Evolutionary conservation across 176 grass and related monocot species (phyloP).

Genomic region (Raddia distichophylla): DNA sequence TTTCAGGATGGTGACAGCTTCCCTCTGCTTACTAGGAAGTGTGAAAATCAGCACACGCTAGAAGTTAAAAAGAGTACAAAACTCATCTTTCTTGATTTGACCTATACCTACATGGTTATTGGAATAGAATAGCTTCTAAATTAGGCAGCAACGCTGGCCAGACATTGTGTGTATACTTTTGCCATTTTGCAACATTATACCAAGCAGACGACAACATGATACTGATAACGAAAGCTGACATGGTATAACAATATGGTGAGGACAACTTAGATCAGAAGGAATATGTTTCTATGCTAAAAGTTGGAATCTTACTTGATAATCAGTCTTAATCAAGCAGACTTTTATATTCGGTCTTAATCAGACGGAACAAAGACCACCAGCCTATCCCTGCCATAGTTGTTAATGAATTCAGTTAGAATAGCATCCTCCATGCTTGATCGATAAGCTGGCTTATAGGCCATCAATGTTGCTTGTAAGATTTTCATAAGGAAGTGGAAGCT

Average conservation of each 20-base stretch:
- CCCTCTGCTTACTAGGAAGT: neutral
- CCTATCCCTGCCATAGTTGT: constrained; percentile 29
- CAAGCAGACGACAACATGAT: neutral
- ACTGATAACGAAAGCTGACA: neutral
- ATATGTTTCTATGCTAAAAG: constrained; percentile 4
- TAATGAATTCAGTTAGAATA: constrained; percentile 10
- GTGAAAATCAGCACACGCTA: neutral
- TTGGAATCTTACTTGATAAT: neutral
- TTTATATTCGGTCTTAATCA: neutral
- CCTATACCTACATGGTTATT: neutral
- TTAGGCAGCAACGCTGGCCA: neutral
- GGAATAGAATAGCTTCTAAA: neutral
- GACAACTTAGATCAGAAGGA: neutral
- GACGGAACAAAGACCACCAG: constrained; percentile 15
- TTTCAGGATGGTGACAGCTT: constrained; percentile 5
- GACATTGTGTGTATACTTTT: constrained; percentile 2
- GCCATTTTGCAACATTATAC: neutral
- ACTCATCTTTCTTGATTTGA: constrained; percentile 26
- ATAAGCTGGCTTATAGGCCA: neutral
- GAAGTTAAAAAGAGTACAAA: neutral
- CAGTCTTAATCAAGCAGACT: neutral
- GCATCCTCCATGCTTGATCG: neutral
- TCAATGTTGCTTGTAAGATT: neutral
- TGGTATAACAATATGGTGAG: neutral
- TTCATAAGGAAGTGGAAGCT: neutral